Base-by-base conservation (phyloP, 177 flowering plant species). In the Vitis hybrid region DNA sequence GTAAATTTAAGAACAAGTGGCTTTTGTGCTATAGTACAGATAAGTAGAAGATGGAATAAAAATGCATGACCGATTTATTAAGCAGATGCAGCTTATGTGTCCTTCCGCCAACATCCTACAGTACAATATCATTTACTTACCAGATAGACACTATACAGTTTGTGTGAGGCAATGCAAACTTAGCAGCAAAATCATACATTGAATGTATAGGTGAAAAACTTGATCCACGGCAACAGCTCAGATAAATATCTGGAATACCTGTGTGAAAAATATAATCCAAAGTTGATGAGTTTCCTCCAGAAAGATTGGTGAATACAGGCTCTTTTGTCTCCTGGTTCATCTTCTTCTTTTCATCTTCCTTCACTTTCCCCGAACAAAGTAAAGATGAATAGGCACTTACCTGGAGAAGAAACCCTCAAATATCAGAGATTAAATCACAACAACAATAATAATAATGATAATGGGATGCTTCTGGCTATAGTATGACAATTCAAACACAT, bases 181-280 rank as follows among this genome's bases (percentile, higher is more conserved):
- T 13, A 7, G 17, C 3, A 55, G 15, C 18, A 55, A 55, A 55
- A 6, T 17, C 15, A 55, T 14, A n/a, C 17, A 12, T 55, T 15
- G 17, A 55, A 9, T 41, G 48, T 41, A 55, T 55, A 55, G 17
- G 58, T 55, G 18, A 55, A 14, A 14, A 14, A 55, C 17, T 55
- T 15, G 20, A n/a, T 14, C 9, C 15, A 14, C 12, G 1, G 58
- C 17, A 55, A 55, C 18, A 55, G 17, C 17, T 6, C 58, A 55
- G 58, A 30, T 14, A 13, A 55, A 14, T 14, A 55, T 55, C 15
- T 55, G 48, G 9, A 41, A 41, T 41, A 84, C 90, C 90, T 78
- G 87, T 58, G 72, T 80, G 83, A 53, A 86, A 83, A 30, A 86
- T 84, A 70, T 86, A 86, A 73, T 86, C 88, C 55, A 84, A 17